These are phyloP conservation scores for Yarrowia sp. DNA, from an alignment of 805 yeast species.

Conservation along the genomic window DNA sequence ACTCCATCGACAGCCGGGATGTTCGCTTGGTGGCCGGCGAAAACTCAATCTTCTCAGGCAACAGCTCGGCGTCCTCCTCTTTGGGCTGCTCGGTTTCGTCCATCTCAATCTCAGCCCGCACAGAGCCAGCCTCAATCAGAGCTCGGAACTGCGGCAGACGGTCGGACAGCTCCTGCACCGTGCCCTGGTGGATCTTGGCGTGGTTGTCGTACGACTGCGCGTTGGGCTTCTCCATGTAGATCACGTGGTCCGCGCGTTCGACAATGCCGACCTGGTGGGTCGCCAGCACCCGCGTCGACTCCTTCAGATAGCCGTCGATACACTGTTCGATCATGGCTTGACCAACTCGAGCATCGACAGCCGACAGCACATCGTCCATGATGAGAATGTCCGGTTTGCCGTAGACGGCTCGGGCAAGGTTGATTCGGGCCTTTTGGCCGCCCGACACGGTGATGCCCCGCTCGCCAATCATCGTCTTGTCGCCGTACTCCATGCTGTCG, in stretches of 20 bases:
- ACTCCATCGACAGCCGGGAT: slow-evolving; percentile 37
- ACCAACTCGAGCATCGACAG: slow-evolving; percentile 88
- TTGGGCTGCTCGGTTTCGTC: not conserved
- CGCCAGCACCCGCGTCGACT: slow-evolving; percentile 74
- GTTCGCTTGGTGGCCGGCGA: not conserved
- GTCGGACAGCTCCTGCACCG: slow-evolving; percentile 59
- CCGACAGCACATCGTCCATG: slow-evolving; percentile 83
- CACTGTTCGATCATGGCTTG: slow-evolving; percentile 75
- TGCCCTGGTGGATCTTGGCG: slow-evolving; percentile 53
- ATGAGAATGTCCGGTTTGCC: slow-evolving; percentile 67
- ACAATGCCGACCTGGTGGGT: slow-evolving; percentile 83
- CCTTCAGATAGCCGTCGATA: slow-evolving; percentile 61
- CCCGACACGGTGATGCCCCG: slow-evolving; percentile 88
- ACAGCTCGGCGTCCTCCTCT: not conserved
- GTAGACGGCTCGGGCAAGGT: slow-evolving; percentile 82
- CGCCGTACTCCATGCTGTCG: slow-evolving; percentile 73
- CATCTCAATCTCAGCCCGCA: slow-evolving; percentile 2
- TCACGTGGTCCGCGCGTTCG: slow-evolving; percentile 70
- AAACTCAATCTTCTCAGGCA: not conserved
- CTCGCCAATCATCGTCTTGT: slow-evolving; percentile 84
- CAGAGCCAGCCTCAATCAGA: slow-evolving; percentile 49
- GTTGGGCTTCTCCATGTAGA: slow-evolving; percentile 66
- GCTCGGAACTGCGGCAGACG: slow-evolving; percentile 58
- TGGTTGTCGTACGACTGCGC: slow-evolving; percentile 1
- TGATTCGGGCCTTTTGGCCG: slow-evolving; percentile 88